Evolutionary conservation across 2,329 filamentous ascomycete genomes (phyloP), one percentile per base, ranked within the genome.

Genomic region (Aspergillus sp.): DNA sequence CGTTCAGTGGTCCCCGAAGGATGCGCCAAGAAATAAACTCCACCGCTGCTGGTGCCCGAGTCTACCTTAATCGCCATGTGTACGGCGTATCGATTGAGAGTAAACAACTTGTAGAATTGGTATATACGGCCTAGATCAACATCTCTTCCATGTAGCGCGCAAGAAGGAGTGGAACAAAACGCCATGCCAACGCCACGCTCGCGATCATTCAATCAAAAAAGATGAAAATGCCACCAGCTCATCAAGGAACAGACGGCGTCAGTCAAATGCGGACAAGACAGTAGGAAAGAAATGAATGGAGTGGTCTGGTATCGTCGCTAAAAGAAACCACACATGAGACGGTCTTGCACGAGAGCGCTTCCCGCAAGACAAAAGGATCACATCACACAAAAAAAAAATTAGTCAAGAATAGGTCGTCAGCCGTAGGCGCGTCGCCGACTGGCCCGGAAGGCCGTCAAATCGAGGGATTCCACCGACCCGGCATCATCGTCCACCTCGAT

Each of bases 401-500:
- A n/a, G n/a, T n/a, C n/a, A n/a, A n/a, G n/a, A n/a, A n/a, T n/a
- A 29, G 25, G 25, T 29, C 25, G 25, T 42, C 17, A 17, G 38
- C 17, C 13, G 31, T 43, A 54, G 23, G 52, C 50, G 14, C 51
- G 54, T 43, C 55, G 40, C 13, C 60, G 60, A 29, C 32, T 52
- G 25, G 52, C 52, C 19, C 61, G 59, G 29, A 63, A 63, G 5
- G 55, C 47, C 4, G 52, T 46, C 41, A 63, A 16, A 38, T 63
- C 61, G 16, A 63, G 50, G 1, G 61, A 55, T 42, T 62, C 59
- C 2, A 56, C 45, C 5, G 58, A 62, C 10, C 19, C 52, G 3
- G 55, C 29, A 2, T 55, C 54, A 17, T 61, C 59, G 46, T 61
- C 59, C 10, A 61, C 59, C 46, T 61, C 59, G 20, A 61, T 60